A percentile compares a stretch with the other conserved stretches of the same genome.
Conservation (phyloP, 345 rosid genomes). For the Draba incana region DNA sequence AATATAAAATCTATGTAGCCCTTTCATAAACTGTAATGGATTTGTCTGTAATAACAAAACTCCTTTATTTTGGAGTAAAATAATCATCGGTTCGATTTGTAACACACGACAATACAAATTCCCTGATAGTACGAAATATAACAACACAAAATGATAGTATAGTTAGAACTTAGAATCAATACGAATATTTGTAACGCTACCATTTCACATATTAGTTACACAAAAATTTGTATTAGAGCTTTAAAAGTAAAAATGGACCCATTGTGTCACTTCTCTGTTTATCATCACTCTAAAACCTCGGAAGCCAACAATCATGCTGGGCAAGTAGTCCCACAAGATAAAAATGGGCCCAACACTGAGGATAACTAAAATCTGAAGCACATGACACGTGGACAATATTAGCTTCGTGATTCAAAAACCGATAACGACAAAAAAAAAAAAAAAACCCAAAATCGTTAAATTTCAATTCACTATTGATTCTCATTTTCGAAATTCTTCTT, state of each 20-base stretch:
- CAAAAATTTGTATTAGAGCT: too few species aligned
- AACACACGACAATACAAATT: too few species aligned
- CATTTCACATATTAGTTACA: too few species aligned
- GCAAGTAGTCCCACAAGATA: neutral
- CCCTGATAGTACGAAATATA: too few species aligned
- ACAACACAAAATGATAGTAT: too few species aligned
- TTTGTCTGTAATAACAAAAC: neutral
- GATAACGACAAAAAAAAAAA: too few species aligned
- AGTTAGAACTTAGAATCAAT: too few species aligned
- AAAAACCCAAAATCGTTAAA: constrained; percentile 10
- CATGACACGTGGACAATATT: constrained; percentile 27
- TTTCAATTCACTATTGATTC: neutral
- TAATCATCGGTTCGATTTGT: neutral
- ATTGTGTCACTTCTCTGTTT: too few species aligned
- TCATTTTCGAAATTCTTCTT: neutral
- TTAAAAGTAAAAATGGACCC: too few species aligned
- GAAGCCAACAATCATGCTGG: neutral
- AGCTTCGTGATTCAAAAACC: neutral
- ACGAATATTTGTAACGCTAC: too few species aligned
- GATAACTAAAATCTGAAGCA: neutral
- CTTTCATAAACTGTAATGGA: neutral
- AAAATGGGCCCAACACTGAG: neutral
- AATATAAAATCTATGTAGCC: too few species aligned
- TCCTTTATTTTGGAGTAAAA: neutral
- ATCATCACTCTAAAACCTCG: too few species aligned